Percentiles rank a stretch among this genome's conserved stretches.
Evolutionary conservation across 225 moss, liverwort and hornwort species (phyloP).

Genomic region (Physcomitrellopsis africana): DNA sequence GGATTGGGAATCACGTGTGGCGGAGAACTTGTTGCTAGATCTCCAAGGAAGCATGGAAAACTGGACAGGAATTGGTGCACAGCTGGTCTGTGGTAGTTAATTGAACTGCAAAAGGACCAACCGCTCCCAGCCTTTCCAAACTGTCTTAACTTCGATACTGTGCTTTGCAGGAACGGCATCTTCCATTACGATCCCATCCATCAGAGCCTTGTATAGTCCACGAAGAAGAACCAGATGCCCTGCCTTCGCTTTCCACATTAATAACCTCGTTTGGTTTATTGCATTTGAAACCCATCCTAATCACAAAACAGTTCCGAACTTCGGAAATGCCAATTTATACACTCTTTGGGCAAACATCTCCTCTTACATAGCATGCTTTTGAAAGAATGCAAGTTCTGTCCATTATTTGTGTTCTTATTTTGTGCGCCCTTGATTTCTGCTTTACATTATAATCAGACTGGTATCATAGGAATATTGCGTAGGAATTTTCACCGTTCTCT

Average conservation of each 20-base stretch:
- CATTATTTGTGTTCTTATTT: no score
- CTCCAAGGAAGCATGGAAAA: conserved; percentile 38
- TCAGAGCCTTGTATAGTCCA: conserved; percentile 20
- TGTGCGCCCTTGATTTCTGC: no score
- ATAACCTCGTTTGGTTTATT: conserved; percentile 36
- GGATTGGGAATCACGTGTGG: conserved; percentile 34
- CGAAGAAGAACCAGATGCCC: conserved; percentile 14
- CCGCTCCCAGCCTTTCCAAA: conserved; percentile 46
- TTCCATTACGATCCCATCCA: conserved; percentile 14
- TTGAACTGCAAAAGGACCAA: conserved; percentile 56
- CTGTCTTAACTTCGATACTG: conserved; percentile 38
- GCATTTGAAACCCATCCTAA: neutral
- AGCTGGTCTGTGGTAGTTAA: conserved; percentile 53
- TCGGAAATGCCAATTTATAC: no score
- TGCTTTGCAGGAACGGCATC: conserved; percentile 30
- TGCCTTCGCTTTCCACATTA: neutral
- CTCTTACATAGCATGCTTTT: no score
- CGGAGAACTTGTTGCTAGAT: conserved; percentile 29
- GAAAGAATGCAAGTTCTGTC: no score
- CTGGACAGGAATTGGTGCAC: conserved; percentile 36
- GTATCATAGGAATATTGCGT: neutral
- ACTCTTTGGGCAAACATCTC: no score
- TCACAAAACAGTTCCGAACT: no score
- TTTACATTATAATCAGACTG: no score
- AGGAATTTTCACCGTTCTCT: neutral